Conservation (phyloP, 352 stramenopile genomes). For the Elongisporangium undulatum region DNA sequence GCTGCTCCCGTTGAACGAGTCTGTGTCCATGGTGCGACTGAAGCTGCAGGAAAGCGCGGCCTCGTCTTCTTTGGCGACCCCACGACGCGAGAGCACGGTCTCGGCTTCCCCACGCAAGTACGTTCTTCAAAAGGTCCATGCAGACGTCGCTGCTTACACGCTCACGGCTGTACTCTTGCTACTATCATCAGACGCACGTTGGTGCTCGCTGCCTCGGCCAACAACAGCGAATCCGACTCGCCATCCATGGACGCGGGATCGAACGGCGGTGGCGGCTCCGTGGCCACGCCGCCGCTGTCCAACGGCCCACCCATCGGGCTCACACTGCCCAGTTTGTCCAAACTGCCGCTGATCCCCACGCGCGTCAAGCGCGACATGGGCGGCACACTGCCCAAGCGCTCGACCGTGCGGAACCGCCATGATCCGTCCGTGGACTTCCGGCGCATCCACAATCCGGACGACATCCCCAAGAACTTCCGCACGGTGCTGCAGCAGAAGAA, state of each 20-base stretch:
- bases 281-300: background rate
- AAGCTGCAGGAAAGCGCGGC: constrained; percentile 26
- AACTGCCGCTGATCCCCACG: constrained; percentile 43
- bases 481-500: constrained; percentile 50
- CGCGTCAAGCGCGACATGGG: constrained; percentile 62
- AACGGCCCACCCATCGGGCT: background rate
- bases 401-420: constrained; percentile 49
- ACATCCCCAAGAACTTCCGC: constrained; percentile 73
- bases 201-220: constrained; percentile 2
- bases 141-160: no score
- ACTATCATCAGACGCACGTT: constrained; percentile 8
- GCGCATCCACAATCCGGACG: constrained; percentile 61
- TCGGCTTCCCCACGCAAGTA: constrained; percentile 1
- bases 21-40: constrained; percentile 42
- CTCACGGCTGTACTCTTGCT: background rate
- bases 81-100: constrained; percentile 11
- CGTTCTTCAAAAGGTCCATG: background rate
- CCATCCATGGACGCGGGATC: background rate
- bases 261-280: background rate
- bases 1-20: constrained; percentile 43
- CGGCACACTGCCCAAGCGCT: constrained; percentile 62
- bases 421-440: constrained; percentile 65
- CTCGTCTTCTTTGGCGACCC: constrained; percentile 1
- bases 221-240: constrained; percentile 4
- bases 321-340: background rate